Conservation (phyloP, 768 basidiomycete genomes). For the Lactifluus piperatus region DNA sequence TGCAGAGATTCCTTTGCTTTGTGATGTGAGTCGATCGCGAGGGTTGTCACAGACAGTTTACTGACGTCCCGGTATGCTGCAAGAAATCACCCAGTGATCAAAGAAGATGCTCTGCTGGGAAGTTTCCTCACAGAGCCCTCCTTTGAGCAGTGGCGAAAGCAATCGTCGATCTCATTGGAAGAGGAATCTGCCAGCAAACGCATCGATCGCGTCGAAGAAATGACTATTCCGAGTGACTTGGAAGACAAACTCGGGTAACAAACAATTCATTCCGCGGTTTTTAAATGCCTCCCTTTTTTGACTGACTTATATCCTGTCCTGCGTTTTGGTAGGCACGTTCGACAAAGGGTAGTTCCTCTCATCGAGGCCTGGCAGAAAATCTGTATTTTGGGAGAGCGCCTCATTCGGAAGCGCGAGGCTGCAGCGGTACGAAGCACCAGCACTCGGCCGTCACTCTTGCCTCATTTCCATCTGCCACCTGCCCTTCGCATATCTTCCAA, state of each 20-base stretch:
- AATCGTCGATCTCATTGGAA: slow-evolving; percentile 64
- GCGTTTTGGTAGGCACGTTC: slow-evolving; percentile 46
- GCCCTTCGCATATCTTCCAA: slow-evolving; percentile 29
- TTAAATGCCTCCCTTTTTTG: background rate
- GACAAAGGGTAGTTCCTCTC: slow-evolving; percentile 61
- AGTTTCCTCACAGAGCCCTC: slow-evolving; percentile 78
- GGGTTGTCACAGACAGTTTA: background rate
- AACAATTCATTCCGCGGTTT: slow-evolving; percentile 3
- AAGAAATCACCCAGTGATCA: slow-evolving; percentile 88
- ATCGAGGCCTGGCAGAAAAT: slow-evolving; percentile 92
- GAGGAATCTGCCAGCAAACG: slow-evolving; percentile 81
- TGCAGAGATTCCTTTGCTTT: slow-evolving; percentile 72
- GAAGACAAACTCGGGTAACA: slow-evolving; percentile 85
- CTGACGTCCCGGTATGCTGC: background rate
- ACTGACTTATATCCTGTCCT: background rate
- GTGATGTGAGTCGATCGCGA: slow-evolving; percentile 46
- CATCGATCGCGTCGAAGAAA: slow-evolving; percentile 76
- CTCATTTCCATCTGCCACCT: slow-evolving; percentile 58
- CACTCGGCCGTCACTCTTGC: slow-evolving; percentile 49
- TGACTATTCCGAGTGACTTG: slow-evolving; percentile 87
- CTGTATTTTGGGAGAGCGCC: slow-evolving; percentile 77
- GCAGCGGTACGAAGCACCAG: slow-evolving; percentile 75
- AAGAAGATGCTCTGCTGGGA: slow-evolving; percentile 74
- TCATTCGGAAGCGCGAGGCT: slow-evolving; percentile 85
- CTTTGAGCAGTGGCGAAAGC: slow-evolving; percentile 84